Evolutionary conservation across 768 basidiomycete species (phyloP).

Genomic region (Lactarius akahatsu): DNA sequence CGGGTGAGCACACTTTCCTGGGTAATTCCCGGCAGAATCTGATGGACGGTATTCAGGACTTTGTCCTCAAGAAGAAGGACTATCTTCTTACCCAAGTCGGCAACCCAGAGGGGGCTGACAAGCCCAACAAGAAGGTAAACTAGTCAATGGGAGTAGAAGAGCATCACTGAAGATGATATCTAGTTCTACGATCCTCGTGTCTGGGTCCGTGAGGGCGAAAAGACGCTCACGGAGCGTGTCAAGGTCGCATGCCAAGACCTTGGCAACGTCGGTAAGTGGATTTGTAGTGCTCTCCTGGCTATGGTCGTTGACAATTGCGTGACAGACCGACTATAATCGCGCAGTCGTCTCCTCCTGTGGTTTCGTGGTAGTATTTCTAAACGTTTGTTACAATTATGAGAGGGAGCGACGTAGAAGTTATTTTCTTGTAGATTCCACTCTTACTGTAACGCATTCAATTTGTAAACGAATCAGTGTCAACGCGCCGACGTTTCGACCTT

Average conservation of each 20-base stretch:
- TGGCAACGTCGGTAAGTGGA: slow-evolving; percentile 47
- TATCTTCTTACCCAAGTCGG: slow-evolving; percentile 92
- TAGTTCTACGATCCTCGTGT: slow-evolving; percentile 94
- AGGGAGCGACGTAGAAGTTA: background rate
- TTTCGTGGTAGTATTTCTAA: background rate
- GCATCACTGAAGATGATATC: background rate
- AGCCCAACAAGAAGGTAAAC: slow-evolving; percentile 96
- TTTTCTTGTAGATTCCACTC: slow-evolving; percentile 11
- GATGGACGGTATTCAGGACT: slow-evolving; percentile 55
- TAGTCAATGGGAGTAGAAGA: background rate
- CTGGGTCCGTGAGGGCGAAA: slow-evolving; percentile 98
- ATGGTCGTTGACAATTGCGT: background rate
- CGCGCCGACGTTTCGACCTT: too few relatives aligned
- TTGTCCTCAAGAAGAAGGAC: slow-evolving; percentile 78
- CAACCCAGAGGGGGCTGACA: slow-evolving; percentile 94
- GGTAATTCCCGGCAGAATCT: background rate
- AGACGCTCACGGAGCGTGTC: slow-evolving; percentile 83
- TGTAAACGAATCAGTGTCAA: too few relatives aligned
- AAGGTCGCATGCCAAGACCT: slow-evolving; percentile 93
- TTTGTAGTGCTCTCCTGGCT: background rate
- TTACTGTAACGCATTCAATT: background rate
- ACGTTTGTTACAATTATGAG: background rate
- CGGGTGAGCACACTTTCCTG: slow-evolving; percentile 45
- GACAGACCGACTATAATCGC: slow-evolving; percentile 17
- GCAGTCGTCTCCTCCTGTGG: background rate